Evolutionary conservation across 495 filamentous ascomycete species (phyloP), one percentile per base, ranked within the genome.

Genomic region (Penicillium lagena): DNA sequence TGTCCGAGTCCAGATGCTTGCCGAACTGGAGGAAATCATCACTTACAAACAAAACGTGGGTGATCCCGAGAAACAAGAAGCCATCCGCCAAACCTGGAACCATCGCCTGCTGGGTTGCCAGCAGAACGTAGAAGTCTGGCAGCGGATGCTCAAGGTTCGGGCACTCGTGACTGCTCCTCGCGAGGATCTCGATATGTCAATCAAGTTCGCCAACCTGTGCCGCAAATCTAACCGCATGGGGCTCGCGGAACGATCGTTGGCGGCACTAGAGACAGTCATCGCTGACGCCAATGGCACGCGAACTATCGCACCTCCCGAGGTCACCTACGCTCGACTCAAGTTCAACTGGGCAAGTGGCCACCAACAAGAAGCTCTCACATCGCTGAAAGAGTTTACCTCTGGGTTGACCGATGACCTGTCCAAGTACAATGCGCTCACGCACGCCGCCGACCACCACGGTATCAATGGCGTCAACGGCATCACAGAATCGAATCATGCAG

Each of bases 171-270:
- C 96, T 40, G 78, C 77, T 9, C 90, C 93, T 4, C 81, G 78
- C 28, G 90, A 99, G 59, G 95, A 97, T 51, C 86, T 94, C 74
- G 86, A 93, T 55, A 97, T 97, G 89, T 95, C 87, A 77, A 96
- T 97, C 70, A 99, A 99, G 58, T 97, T 96, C 55, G 87, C 94
- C 47, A 97, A 96, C 52, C 78, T 99, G 7, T 99, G 93, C 63
- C 85, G 93, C 54, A 99, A 97, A 59, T 95, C 89, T 29, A 86
- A 88, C 40, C 83, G 93, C 9, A 90, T 89, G 71, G 93, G 91
- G 11, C 77, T 99, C n/a, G 94, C 91, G 2, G 93, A 97, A 69
- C 91, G 95, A 62, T 89, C 89, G n/a, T 69, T 99, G 35, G 87
- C 89, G 55, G 83, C 82, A 28, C 72, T 89, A 9, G 77, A 87